These are phyloP conservation scores for Lablab purpureus DNA, from an alignment of 306 rosid genomes.

Conservation along the genomic window DNA sequence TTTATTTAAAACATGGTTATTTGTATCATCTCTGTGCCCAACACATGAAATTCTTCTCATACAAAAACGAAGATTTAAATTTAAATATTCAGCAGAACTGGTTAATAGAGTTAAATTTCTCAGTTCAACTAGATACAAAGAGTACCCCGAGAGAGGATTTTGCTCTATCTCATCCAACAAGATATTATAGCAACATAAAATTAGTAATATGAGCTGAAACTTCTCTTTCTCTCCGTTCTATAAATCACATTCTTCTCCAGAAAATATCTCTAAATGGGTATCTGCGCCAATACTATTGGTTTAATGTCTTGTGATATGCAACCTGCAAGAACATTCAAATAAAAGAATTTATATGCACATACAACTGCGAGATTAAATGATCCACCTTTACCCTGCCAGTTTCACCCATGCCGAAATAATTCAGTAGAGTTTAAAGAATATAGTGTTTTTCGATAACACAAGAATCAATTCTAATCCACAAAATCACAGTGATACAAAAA, in stretches of 20 bases:
- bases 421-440: not conserved
- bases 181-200: slow-evolving; percentile 22
- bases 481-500: not conserved
- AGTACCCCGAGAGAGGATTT: not conserved
- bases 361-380: not conserved
- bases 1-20: no score
- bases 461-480: no score
- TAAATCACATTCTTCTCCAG: slow-evolving; percentile 14
- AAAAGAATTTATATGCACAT: slow-evolving; percentile 28
- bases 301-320: slow-evolving; percentile 88
- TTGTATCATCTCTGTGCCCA: no score
- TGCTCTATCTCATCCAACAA: slow-evolving; percentile 24
- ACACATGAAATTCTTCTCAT: slow-evolving; percentile 15
- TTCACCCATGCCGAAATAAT: slow-evolving; percentile 7
- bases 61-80: slow-evolving; percentile 11
- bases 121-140: not conserved
- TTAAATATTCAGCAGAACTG: slow-evolving; percentile 10
- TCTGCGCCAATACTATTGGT: slow-evolving; percentile 50
- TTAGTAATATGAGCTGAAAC: slow-evolving; percentile 25
- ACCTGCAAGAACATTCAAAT: slow-evolving; percentile 63
- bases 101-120: not conserved
- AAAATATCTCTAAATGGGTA: not conserved
- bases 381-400: slow-evolving; percentile 16
- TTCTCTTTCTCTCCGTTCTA: slow-evolving; percentile 16
- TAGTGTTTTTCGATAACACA: not conserved